Evolutionary conservation across 2,329 filamentous ascomycete genomes (phyloP).

Genomic region (Phyllosticta citrichinensis): DNA sequence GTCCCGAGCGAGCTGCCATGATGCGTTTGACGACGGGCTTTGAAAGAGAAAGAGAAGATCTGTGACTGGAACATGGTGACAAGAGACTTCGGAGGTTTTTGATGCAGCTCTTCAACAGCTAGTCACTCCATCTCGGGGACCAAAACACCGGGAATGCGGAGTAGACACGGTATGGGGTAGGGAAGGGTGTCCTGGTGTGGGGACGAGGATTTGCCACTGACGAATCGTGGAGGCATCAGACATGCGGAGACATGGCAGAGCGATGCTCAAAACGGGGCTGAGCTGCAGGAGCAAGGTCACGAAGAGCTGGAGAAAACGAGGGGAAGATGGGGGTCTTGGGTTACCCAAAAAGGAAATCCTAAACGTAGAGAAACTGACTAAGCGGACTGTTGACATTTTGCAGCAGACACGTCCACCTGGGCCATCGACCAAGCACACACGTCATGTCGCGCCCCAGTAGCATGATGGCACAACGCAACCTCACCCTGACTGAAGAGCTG

Average conservation of each 20-base stretch:
- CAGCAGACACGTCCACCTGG: background rate
- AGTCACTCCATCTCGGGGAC: background rate
- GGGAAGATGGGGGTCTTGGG: background rate
- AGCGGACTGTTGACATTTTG: slow-evolving; percentile 10
- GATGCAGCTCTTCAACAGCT: background rate
- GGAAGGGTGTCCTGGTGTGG: background rate
- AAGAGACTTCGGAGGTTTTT: background rate
- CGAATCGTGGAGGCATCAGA: background rate
- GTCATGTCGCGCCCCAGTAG: slow-evolving; percentile 8
- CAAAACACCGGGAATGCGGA: background rate
- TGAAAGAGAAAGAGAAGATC: background rate
- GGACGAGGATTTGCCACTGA: background rate
- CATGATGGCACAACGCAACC: slow-evolving; percentile 37
- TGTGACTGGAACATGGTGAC: background rate
- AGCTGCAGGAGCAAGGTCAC: background rate
- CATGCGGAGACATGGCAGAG: background rate
- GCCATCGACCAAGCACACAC: background rate
- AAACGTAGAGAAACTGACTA: background rate
- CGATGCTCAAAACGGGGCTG: background rate
- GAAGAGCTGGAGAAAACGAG: background rate
- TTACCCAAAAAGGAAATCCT: background rate
- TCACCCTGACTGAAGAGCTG: slow-evolving; percentile 87
- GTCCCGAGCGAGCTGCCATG: slow-evolving; percentile 15
- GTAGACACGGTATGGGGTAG: background rate
- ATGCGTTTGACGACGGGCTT: background rate